A percentile compares a stretch with the other conserved stretches of the same genome.
Evolutionary conservation across 129 eudicot genomes (phyloP).

Genomic region (Glebionis coronaria): DNA sequence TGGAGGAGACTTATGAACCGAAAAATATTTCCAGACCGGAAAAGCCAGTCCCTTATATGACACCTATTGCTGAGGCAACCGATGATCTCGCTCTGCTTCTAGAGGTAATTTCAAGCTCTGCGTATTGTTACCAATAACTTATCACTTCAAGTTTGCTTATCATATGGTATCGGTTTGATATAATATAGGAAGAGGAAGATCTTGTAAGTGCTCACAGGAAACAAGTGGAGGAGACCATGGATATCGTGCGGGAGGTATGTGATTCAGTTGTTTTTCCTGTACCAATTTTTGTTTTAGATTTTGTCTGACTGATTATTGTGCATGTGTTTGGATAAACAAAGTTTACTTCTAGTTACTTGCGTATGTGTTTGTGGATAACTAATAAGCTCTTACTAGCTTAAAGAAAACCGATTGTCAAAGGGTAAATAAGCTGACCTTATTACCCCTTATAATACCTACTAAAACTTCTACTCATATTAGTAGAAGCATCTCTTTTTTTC

Average conservation of each 20-base stretch:
- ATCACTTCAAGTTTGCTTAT: not conserved
- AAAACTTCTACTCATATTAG: too few species aligned
- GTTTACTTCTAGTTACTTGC: too few species aligned
- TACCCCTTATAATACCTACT: too few species aligned
- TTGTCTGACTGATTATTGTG: too few species aligned
- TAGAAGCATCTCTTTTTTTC: too few species aligned
- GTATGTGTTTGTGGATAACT: too few species aligned
- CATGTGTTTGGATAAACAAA: too few species aligned
- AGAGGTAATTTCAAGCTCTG: slow-evolving; percentile 34
- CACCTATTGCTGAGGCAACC: slow-evolving; percentile 26
- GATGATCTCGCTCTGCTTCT: slow-evolving; percentile 45
- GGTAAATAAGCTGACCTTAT: too few species aligned
- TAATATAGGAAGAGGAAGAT: slow-evolving; percentile 61
- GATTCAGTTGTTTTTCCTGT: slow-evolving; percentile 5
- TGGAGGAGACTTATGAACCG: slow-evolving; percentile 30
- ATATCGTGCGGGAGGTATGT: slow-evolving; percentile 58
- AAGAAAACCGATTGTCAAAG: too few species aligned
- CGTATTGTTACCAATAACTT: slow-evolving; percentile 3
- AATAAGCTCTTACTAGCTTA: too few species aligned
- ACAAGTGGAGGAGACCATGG: slow-evolving; percentile 67
- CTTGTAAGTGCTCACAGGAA: slow-evolving; percentile 59
- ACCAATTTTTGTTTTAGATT: not conserved
- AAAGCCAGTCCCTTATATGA: slow-evolving; percentile 26
- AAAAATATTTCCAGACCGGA: slow-evolving; percentile 22
- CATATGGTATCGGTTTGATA: slow-evolving; percentile 15